Evolutionary conservation across 73 alveolate genomes (phyloP), one percentile per base, ranked within the genome.

Genomic region (Blepharisma stoltei): DNA sequence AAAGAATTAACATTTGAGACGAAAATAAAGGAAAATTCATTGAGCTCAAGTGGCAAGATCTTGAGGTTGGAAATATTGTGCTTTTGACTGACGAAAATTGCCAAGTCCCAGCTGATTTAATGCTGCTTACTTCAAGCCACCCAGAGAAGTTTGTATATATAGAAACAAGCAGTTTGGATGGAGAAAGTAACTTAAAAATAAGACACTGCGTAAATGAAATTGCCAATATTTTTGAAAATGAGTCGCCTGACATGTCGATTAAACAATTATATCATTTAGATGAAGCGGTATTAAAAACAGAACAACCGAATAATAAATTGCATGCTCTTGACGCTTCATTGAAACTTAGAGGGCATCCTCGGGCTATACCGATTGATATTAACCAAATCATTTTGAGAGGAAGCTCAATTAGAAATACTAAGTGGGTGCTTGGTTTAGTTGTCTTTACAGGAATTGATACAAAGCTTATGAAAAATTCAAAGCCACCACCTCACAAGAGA

Each of bases 151-250:
- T 76, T 48, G 90, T 94, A 76, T 94, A 68, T 66, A 94, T 97
- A 7, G 99, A 97, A 78, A 96, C 99, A 0, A 96, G 95, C 81
- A 93, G 90, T 80, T 82, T 97, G 60, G 99, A 97, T 85, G 99
- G 99, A 53, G 99, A 97, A 83, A 96, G 98, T 41, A 94, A 92
- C 78, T 78, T 96, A 55, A 96, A 97, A 90, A 87, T 83, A 68
- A 93, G 93, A 71, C 88, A 84, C 9, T 82, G 97, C 8, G 83
- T 84, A 14, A 85, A 82, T 70, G 86, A 86, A 37, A 67, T 25
- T 54, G 88, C 27, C n/a, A 38, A 9, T 18, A 60, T 60, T n/a
- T 60, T 18, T 60, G 38, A n/a, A 60, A 25, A 25, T n/a, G 11
- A 53, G 46, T 65, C 18, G 3, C n/a, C 14, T 60, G 45, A 32